phyloP scores from a whole-genome alignment of 1,284 basidiomycete species.

The Cyathus olla region DNA sequence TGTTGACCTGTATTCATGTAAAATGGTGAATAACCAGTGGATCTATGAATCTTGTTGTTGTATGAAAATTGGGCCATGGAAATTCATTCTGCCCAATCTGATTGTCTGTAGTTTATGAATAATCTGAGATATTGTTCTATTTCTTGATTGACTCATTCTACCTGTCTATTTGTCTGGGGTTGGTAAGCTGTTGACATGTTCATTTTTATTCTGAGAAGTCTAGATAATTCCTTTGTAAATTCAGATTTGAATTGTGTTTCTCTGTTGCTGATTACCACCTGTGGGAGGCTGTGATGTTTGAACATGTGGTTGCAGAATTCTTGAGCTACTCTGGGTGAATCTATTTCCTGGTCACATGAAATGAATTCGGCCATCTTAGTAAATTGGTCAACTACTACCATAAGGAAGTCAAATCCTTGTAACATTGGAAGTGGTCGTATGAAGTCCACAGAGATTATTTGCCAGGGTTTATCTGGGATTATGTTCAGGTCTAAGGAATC shows the following conservation, averaged over 20 bases:
- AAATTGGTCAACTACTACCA: conserved; percentile 48
- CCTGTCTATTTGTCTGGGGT: conserved; percentile 47
- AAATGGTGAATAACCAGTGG: conserved; percentile 32
- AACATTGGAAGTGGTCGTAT: conserved; percentile 47
- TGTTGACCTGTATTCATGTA: conserved; percentile 2
- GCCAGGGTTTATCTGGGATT: conserved; percentile 35
- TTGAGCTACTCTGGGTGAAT: conserved; percentile 28
- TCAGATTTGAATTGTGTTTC: conserved; percentile 46
- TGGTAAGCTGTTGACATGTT: conserved; percentile 42
- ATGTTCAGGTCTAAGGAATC: conserved; percentile 32
- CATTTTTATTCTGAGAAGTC: conserved; percentile 30
- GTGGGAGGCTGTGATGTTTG: conserved; percentile 42
- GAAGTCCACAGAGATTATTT: conserved; percentile 45
- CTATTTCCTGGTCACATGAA: conserved; percentile 34
- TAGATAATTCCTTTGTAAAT: conserved; percentile 37
- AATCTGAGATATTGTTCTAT: conserved; percentile 41
- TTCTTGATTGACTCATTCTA: conserved; percentile 47
- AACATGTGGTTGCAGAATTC: conserved; percentile 39
- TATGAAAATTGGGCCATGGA: conserved; percentile 44
- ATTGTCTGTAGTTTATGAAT: conserved; percentile 41
- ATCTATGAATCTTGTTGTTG: conserved; percentile 35
- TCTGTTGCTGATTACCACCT: conserved; percentile 42
- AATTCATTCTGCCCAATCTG: conserved; percentile 48
- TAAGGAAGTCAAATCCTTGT: conserved; percentile 43
- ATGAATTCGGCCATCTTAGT: conserved; percentile 40